Conservation (phyloP, 768 basidiomycete genomes). For the Austroboletus festivus region DNA sequence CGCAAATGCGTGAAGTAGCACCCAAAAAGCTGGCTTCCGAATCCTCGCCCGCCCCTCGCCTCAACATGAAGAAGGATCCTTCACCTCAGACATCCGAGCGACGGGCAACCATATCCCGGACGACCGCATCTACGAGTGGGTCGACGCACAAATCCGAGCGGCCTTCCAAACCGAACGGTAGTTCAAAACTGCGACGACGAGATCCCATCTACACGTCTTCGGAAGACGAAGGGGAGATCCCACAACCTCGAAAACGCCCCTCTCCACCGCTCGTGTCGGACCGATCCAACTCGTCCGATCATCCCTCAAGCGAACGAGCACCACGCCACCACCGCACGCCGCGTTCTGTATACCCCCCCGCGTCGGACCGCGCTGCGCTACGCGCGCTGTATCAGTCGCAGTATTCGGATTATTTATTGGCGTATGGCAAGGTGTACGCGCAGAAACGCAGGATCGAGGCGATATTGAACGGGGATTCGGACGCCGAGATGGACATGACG, state of each 20-base stretch:
- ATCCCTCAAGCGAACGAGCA: slow-evolving; percentile 9
- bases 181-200: slow-evolving; percentile 44
- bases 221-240: slow-evolving; percentile 52
- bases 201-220: slow-evolving; percentile 68
- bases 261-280: slow-evolving; percentile 29
- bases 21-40: slow-evolving; percentile 39
- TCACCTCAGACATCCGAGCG: slow-evolving; percentile 22
- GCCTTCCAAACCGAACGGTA: slow-evolving; percentile 13
- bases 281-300: slow-evolving; percentile 22
- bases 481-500: slow-evolving; percentile 53
- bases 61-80: slow-evolving; percentile 39
- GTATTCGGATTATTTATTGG: slow-evolving; percentile 50
- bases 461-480: slow-evolving; percentile 53
- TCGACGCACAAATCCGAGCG: slow-evolving; percentile 20
- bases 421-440: slow-evolving; percentile 44
- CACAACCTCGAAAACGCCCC: slow-evolving; percentile 25
- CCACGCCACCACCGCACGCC: slow-evolving; percentile 26
- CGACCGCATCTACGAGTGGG: not conserved
- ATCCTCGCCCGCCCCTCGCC: slow-evolving; percentile 16
- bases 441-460: slow-evolving; percentile 53
- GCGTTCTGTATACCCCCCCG: slow-evolving; percentile 34
- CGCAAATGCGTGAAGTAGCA: slow-evolving; percentile 24
- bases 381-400: slow-evolving; percentile 50
- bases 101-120: slow-evolving; percentile 1
- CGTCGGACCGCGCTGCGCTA: slow-evolving; percentile 49